These are phyloP conservation scores for Colletotrichum liriopes DNA, from an alignment of 2,329 filamentous ascomycete species.

Conservation along the genomic window DNA sequence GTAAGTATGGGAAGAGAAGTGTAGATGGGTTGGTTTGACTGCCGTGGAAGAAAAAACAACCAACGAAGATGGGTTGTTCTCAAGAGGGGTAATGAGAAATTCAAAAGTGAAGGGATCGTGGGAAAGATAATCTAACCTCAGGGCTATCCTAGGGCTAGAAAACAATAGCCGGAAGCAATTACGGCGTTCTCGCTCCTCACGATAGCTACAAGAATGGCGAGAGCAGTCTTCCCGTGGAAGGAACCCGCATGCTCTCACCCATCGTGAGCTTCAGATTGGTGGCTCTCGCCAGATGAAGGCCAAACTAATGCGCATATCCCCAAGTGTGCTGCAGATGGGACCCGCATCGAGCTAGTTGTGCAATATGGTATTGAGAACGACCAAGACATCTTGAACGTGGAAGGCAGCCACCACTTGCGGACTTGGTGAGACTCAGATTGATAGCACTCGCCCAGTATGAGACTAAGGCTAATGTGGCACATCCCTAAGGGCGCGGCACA, in stretches of 20 bases:
- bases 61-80: not conserved
- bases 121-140: not conserved
- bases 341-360: not conserved
- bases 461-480: not conserved
- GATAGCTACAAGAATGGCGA: slow-evolving; percentile 1
- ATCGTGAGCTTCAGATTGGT: slow-evolving; percentile 4
- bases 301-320: not conserved
- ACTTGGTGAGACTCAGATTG: not conserved
- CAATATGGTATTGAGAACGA: not conserved
- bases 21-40: not conserved
- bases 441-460: not conserved
- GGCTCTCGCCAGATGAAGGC: slow-evolving; percentile 4
- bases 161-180: not conserved
- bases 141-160: slow-evolving; percentile 24
- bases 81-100: not conserved
- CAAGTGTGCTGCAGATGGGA: no score
- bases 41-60: not conserved
- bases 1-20: slow-evolving; percentile 4
- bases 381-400: no score
- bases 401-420: not conserved
- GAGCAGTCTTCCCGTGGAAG: not conserved
- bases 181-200: not conserved
- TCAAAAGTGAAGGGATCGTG: slow-evolving; percentile 10
- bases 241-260: not conserved
- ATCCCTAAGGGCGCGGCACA: not conserved